These are phyloP conservation scores for Acacia confusa DNA, from an alignment of 306 rosid genomes.

Conservation along the genomic window DNA sequence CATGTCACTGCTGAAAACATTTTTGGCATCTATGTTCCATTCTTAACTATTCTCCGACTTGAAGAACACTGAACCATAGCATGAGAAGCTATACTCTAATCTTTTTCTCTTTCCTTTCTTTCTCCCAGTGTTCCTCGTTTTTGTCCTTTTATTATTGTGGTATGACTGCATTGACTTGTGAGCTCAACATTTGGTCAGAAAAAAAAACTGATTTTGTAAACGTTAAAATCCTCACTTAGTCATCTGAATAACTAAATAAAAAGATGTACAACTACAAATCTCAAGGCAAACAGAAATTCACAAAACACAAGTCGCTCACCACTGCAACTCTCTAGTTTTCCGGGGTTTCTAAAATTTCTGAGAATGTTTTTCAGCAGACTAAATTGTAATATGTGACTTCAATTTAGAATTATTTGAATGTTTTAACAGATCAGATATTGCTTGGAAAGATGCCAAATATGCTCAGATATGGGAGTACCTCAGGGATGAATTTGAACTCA, in stretches of 20 bases:
- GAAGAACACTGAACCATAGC: background rate
- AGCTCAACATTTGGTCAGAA: too few species aligned
- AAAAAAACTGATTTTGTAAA: too few species aligned
- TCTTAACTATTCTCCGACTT: background rate
- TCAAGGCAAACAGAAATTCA: too few species aligned
- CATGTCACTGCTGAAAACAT: background rate
- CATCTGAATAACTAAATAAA: too few species aligned
- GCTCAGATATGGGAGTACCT: constrained; percentile 99
- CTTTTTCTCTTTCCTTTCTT: background rate
- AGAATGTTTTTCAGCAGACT: background rate
- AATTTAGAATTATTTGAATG: constrained; percentile 3
- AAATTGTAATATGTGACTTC: background rate
- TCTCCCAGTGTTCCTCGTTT: background rate
- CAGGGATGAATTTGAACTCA: constrained; percentile 89
- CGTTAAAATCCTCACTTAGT: too few species aligned
- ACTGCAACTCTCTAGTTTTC: too few species aligned
- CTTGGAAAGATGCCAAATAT: constrained; percentile 99
- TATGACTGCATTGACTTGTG: too few species aligned
- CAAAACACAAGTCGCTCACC: too few species aligned
- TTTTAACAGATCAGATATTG: constrained; percentile 85
- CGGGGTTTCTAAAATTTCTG: background rate
- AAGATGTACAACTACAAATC: too few species aligned
- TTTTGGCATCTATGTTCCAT: background rate
- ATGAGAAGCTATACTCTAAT: background rate
- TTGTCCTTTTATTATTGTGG: background rate